Percentiles rank a stretch among this genome's conserved stretches.
Conservation (phyloP, 257 asterid genomes). For the Verbascum thapsus region DNA sequence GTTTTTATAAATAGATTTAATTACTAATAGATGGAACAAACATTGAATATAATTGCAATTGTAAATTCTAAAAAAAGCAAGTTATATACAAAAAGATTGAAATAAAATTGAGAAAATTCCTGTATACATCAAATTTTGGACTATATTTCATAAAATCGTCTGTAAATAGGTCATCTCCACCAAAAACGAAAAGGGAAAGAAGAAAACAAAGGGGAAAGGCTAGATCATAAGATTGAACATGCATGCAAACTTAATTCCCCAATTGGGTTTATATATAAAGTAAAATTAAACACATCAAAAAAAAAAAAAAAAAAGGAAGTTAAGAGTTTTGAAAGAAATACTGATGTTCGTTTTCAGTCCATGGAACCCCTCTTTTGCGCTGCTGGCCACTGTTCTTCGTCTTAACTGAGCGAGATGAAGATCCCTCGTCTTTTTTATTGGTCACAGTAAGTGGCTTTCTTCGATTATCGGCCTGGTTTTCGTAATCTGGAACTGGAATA, state of each 20-base stretch:
- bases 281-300: background rate
- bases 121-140: no score
- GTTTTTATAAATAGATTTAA: background rate
- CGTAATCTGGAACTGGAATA: slow-evolving; percentile 30
- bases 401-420: background rate
- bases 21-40: background rate
- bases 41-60: background rate
- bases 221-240: no score
- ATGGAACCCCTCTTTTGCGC: slow-evolving; percentile 33
- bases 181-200: no score
- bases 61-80: background rate
- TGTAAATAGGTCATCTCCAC: no score
- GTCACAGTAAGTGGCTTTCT: background rate
- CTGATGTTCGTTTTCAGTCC: slow-evolving; percentile 57
- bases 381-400: background rate
- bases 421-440: background rate
- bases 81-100: background rate
- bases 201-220: no score
- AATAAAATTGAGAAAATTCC: no score
- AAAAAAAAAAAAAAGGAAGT: background rate
- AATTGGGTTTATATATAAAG: background rate
- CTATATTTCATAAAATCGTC: no score
- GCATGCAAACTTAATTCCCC: no score
- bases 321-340: slow-evolving; percentile 19
- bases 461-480: background rate